Evolutionary conservation across 768 basidiomycete species (phyloP), one percentile per base, ranked within the genome.

Genomic region (Cantharellus anzutake): DNA sequence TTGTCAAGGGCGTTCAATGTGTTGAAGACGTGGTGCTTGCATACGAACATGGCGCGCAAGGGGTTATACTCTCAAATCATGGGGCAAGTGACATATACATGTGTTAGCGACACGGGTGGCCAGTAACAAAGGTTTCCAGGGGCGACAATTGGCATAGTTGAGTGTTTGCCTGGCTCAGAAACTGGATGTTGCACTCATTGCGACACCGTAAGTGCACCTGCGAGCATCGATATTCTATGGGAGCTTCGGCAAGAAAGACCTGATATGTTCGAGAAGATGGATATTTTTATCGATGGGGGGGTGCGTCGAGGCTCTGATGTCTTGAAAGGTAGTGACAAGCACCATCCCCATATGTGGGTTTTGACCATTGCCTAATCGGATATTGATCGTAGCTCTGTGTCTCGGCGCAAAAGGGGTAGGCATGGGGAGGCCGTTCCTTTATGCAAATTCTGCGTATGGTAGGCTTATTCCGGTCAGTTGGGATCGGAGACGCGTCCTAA

Each of bases 1-100:
- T 73, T 5, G 62, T 76, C 60, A 76, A 76, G 62, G 75, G 75
- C 4, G 71, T 77, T 14, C 75, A 76, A 59, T 64, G 60, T 39
- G 63, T 66, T 5, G 39, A 76, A 80, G 93, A 96, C 71, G 90
- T 86, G 2, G 79, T 88, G 48, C 78, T 90, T 52, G 91, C 91
- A 38, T 80, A 78, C 16, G 82, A 92, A 62, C 78, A 83, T 39
- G 88, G 90, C 7, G 83, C 87, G 16, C 83, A 93, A 60, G 93
- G 86, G 3, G 89, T 97, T 62, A 74, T 93, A 60, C 71, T 97
- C 4, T 88, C 85, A 0, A 97, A 97, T 64, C 93, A 97, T 65
- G 93, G 93, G 59, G 93, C 51, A 70, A 66, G 60, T 66, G 66
- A 60, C 66, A 68, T 58, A 75, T 70, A 73, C 74, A 57, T 64